Evolutionary conservation across 1,139 yeast species (phyloP), one percentile per base, ranked within the genome.

Genomic region (Yamadazyma diddensiae): DNA sequence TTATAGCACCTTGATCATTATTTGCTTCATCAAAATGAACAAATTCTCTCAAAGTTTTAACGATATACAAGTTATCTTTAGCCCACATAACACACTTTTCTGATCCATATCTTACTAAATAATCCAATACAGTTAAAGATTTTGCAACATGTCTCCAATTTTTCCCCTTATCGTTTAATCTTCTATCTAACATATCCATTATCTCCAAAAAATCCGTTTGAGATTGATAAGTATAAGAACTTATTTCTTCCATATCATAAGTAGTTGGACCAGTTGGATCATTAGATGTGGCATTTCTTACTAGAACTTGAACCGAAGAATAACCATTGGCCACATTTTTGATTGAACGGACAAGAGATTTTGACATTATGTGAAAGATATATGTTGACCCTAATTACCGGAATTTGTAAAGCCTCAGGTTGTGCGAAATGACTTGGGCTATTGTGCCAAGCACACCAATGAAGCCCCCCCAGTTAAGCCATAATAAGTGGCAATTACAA

Each of bases 111-210:
- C 94, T 77, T 16, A 92, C 88, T 44, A 92, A 70, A 58, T 82
- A 92, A 53, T 92, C 97, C 50, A 92, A 70, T 10, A 92, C 83
- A 1, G 95, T 85, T 47, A 92, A 70, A 2, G 94, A 79, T 59
- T 92, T 94, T 44, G 94, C 92, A 28, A 92, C 92, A 59, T 92
- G 99, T 46, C 97, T 77, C 98, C 98, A 92, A 62, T 92, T 86
- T 58, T 90, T 92, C 39, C 98, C 98, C 66, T 90, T 90, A 54
- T 92, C 98, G 53, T 92, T 92, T 48, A 94, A 69, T 45, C 99
- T 75, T 47, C 90, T 80, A 61, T 90, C 98, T 34, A 92, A 62
- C 87, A 94, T 88, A 53, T 92, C 97, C 95, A 92, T 85, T 30
- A 92, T 79, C 51, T 90, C 96, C 52, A 87, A 73, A 47, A 90